A percentile compares a stretch with the other conserved stretches of the same genome.
Conservation (phyloP, 208 protist species). For the Leishmania amazonensis region DNA sequence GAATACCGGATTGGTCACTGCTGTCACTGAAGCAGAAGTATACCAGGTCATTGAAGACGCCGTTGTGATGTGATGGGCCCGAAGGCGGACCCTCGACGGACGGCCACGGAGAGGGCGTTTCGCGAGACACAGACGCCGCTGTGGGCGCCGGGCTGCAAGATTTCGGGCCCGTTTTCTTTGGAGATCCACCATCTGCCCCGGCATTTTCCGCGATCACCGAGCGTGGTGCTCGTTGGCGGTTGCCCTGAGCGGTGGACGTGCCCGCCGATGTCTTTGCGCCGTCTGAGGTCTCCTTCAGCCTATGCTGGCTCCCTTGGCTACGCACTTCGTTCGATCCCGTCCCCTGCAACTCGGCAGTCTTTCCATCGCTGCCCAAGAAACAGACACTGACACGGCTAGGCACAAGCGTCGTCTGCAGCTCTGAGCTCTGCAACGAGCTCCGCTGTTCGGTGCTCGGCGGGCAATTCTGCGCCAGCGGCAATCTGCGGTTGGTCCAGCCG, state of each 20-base stretch:
- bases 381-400: conserved; percentile 12
- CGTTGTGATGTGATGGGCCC: neutral
- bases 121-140: neutral
- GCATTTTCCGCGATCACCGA: neutral
- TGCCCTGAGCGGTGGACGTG: neutral
- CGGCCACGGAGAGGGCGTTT: neutral
- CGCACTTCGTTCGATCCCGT: neutral
- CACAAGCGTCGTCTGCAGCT: neutral
- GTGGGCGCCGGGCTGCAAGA: neutral
- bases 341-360: neutral
- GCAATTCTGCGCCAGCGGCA: neutral
- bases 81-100: neutral
- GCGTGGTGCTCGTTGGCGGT: neutral
- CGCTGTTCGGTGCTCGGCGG: neutral
- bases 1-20: neutral
- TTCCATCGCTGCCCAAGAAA: conserved; percentile 3
- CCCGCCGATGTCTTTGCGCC: neutral
- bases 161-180: neutral
- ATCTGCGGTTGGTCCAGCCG: neutral
- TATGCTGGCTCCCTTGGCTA: neutral
- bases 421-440: neutral
- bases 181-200: neutral
- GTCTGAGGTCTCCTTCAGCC: neutral
- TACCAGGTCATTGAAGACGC: neutral
- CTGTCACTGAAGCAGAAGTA: neutral